Base-by-base conservation (phyloP, 2,329 filamentous ascomycete species). In the Tolypocladium cylindrosporum region DNA sequence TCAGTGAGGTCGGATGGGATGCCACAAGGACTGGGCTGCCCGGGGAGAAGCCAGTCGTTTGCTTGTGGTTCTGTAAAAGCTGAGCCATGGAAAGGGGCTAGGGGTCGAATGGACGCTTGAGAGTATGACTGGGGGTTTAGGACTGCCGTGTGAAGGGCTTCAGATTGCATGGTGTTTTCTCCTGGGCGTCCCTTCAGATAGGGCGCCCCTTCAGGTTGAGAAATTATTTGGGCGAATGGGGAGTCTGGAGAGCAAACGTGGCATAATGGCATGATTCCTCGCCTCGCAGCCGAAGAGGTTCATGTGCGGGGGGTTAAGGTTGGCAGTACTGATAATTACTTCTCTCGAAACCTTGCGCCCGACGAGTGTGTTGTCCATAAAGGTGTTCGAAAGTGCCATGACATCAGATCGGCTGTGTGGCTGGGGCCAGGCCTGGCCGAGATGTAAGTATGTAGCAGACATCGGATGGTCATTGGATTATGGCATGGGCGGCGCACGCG, bases 1-100 rank as follows among this genome's bases (percentile, higher is more conserved):
- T 88, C 59, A 74, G 71, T 59, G 77, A 84, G 1, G 64, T 86
- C 11, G 85, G 85, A 0, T 88, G 86, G 84, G 79, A 84, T 42
- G 67, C 68, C 21, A 73, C 72, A 1, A 67, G 82, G 10, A 79
- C 74, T 1, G 82, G 82, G 0, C 67, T 75, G 19, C 66, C 69
- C 0, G 75, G 76, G 0, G 74, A 76, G 63, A 80, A 79, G 68
- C 79, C 79, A 0, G 76, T 84, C 3, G 79, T 85, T n/a, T 85
- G 81, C 67, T 61, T 86, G 19, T 87, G 82, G 75, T 73, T 85
- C 57, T 80, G 77, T 21, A 84, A 82, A 67, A 77, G 75, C 54
- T 82, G 62, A 71, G 13, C 34, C 27, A 39, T 11, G 11, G 31
- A 19, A 31, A 16, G 19, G 24, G 31, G 45, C 10, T 11, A 36